Evolutionary conservation across 208 protist species (phyloP), one percentile per base, ranked within the genome.

Genomic region (Trypanosoma mega): DNA sequence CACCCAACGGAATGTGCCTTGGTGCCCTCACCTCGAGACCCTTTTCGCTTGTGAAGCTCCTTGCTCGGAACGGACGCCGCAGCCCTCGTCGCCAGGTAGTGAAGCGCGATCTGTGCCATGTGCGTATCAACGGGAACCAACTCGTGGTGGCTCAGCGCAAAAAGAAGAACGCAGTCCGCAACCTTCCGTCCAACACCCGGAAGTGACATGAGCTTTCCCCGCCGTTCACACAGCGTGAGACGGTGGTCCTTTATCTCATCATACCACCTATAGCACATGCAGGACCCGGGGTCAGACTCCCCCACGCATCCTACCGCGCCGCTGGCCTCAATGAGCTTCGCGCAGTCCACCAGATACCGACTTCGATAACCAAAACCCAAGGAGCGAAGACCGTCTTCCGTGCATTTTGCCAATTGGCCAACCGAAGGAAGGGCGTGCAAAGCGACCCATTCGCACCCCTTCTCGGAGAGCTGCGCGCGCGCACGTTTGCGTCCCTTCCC

Each of bases 71-170:
- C 14, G n/a, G n/a, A n/a, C n/a, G n/a, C n/a, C 27, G 56, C 11
- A 8, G 36, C 8, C 0, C 50, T 16, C 3, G 14, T 18, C 8
- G 46, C 33, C 23, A 92, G 58, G 50, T 87, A 92, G 60, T 64
- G 52, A 45, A 63, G 57, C 0, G 89, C 85, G 4, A 92, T 58
- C 56, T 95, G 89, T 12, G 77, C 70, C 72, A 92, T 90, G 71
- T 95, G 89, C n/a, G 89, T 95, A 64, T 95, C 89, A 21, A 93
- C 82, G n/a, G 89, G 89, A 8, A 93, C 85, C 33, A 91, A 7
- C 26, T 82, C 63, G n/a, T 75, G 61, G 30, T 74, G 68, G 33
- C 61, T 70, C 14, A 90, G 68, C 2, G 74, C 72, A 44, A 95
- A 95, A 24, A 95, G 76, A 18, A 87, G 63, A 20, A 92, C 73